phyloP scores from a whole-genome alignment of 75 land plant genomes.

The Pinus taeda region DNA sequence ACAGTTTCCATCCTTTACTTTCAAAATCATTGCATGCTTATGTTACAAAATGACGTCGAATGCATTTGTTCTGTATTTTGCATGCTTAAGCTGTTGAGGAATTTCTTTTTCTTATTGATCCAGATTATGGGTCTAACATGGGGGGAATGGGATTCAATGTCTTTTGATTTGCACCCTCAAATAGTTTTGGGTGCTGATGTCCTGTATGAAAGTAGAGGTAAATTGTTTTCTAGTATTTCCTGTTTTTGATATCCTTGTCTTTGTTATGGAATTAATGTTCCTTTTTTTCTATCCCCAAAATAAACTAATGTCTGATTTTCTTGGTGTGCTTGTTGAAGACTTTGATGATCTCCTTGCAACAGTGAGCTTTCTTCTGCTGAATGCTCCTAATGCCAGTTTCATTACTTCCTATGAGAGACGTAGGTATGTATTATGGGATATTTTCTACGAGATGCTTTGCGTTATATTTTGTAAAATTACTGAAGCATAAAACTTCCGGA shows the following conservation, averaged over 20 bases:
- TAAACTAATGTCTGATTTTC: conserved; percentile 10
- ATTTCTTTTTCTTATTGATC: conserved; percentile 3
- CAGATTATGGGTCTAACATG: conserved; percentile 78
- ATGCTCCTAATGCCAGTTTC: conserved; percentile 65
- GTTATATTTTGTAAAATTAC: too few relatives aligned
- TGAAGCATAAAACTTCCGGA: too few relatives aligned
- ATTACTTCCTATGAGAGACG: conserved; percentile 86
- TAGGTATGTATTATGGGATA: conserved; percentile 40
- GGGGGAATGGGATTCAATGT: conserved; percentile 84
- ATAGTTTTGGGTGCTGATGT: conserved; percentile 96
- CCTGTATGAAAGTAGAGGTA: conserved; percentile 79
- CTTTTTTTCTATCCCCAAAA: conserved; percentile 1
- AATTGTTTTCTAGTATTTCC: conserved; percentile 1
- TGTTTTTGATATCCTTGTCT: background rate
- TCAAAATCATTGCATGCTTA: background rate
- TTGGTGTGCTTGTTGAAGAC: conserved; percentile 35
- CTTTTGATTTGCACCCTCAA: conserved; percentile 53
- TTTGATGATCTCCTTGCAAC: conserved; percentile 97
- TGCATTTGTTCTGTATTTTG: background rate
- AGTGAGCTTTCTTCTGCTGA: conserved; percentile 71
- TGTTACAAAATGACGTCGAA: background rate
- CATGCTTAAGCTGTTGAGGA: background rate
- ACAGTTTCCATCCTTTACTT: background rate
- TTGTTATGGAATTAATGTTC: background rate
- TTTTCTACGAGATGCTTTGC: too few relatives aligned